Base-by-base conservation (phyloP, 352 stramenopile species). In the Peronospora belbahrii region DNA sequence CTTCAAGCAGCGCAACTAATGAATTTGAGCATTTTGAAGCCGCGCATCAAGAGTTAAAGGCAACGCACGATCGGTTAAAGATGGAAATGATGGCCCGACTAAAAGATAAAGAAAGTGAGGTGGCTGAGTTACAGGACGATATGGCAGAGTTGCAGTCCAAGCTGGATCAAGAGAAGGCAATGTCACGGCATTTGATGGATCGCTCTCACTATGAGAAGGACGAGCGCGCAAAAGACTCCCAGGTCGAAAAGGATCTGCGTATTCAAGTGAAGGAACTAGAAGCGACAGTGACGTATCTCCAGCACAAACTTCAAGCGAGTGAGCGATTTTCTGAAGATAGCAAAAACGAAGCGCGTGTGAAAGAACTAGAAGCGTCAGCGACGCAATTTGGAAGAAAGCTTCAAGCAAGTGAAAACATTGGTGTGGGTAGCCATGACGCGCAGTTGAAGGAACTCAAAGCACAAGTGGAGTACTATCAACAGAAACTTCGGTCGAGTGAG, bases 91-190 rank as follows among this genome's bases (percentile, higher is more conserved):
- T 35, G 24, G 37, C 30, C 3, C 53, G 63, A 42, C 34, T 72
- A 23, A 48, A 62, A 17, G 59, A 67, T 30, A 79, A 70, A 39
- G 53, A 67, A 9, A 57, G 39, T 2, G 40, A 53, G 32, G 36
- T 72, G 20, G 28, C 19, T 2, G 64, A 74, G 8, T 51, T 84
- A 17, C 55, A 78, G 46, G 62, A 81, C n/a, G 61, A 81, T n/a
- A 52, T 78, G 9, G 48, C 55, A 14, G 70, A 85, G 30, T 46
- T 89, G 9, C 72, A 85, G 42, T 65, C 61, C n/a, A 71, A 80
- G 32, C 37, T 88, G 24, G 74, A 74, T 36, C 71, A 60, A 56
- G 60, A 67, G 42, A 77, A 71, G 50, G 67, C 65, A 57, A 73
- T 54, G 55, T 76, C 44, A 13, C 56, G 63, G 6, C 58, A 83